Base-by-base conservation (phyloP, 306 rosid genomes). In the Dryas octopetala region DNA sequence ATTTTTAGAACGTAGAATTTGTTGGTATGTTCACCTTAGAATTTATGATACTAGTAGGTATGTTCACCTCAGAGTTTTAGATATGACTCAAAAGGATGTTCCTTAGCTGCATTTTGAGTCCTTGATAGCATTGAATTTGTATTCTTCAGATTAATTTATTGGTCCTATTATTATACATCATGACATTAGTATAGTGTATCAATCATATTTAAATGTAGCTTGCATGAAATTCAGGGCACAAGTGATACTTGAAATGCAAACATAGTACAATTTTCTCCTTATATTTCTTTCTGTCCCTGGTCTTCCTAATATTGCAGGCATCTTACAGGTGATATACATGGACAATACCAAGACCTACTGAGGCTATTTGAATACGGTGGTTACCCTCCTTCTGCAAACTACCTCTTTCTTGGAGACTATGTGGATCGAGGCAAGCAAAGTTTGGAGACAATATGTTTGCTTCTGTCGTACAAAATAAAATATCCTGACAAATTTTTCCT, bases 351-450 rank as follows among this genome's bases (percentile, higher is more conserved):
- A 82, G 96, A 90, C 80, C 85, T 92, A 12, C 74, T 92, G 61
- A 81, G 91, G 83, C 77, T 90, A n/a, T 92, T 90, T 46, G 97
- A 88, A 73, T 75, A 84, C 5, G 93, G 93, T 0, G 97, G 96
- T 43, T 85, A 78, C 67, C 97, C 96, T 74, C 96, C 97, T 11
- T n/a, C 91, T 19, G 89, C 92, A 53, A 88, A 81, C 76, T 92
- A 92, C 66, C 74, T 92, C 81, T 92, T 92, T 80, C 88, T 92
- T 0, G 97, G 97, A 19, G 97, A 92, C 79, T 92, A 92, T 55
- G 97, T 91, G 5, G 97, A 89, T 74, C 81, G 97, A 79, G 97
- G 97, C 76, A 91, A 89, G 89, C 96, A 91, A 79, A 91, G 97
- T 74, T 82, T 91, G 85, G 97, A 91, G 88, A 91, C 96, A 4